Conservation (phyloP, 768 basidiomycete species). For the Lactarius quietus region DNA sequence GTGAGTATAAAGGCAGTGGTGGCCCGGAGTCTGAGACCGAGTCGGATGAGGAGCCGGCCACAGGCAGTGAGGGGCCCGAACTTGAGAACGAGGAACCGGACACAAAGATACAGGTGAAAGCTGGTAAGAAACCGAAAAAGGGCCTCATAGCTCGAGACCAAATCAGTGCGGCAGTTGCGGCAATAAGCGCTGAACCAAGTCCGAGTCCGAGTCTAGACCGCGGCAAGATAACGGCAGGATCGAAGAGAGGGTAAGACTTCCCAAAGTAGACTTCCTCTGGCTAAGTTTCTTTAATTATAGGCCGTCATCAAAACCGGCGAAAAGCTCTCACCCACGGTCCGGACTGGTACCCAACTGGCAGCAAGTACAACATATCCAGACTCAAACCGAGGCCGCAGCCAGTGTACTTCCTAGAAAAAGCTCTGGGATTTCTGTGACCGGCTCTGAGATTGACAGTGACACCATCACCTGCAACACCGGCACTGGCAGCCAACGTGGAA, state of each 20-base stretch:
- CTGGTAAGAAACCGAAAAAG: neutral
- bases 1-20: neutral
- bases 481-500: too few relatives aligned
- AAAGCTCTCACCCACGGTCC: neutral
- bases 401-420: neutral
- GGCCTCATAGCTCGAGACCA: neutral
- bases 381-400: neutral
- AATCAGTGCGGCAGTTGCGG: neutral
- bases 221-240: too few relatives aligned
- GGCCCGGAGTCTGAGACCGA: neutral
- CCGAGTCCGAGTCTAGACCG: too few relatives aligned
- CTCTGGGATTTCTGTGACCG: too few relatives aligned
- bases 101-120: neutral
- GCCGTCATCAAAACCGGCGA: neutral
- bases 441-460: neutral
- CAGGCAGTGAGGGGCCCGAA: neutral
- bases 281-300: too few relatives aligned
- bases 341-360: neutral
- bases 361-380: neutral
- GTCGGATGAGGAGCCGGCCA: neutral
- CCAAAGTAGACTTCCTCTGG: too few relatives aligned
- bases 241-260: neutral
- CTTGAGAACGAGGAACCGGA: neutral
- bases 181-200: neutral
- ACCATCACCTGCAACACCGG: too few relatives aligned